A percentile compares a stretch with the other conserved stretches of the same genome.
These are phyloP conservation scores for Primulina huaijiensis DNA, from an alignment of 257 asterid genomes.

Conservation along the genomic window DNA sequence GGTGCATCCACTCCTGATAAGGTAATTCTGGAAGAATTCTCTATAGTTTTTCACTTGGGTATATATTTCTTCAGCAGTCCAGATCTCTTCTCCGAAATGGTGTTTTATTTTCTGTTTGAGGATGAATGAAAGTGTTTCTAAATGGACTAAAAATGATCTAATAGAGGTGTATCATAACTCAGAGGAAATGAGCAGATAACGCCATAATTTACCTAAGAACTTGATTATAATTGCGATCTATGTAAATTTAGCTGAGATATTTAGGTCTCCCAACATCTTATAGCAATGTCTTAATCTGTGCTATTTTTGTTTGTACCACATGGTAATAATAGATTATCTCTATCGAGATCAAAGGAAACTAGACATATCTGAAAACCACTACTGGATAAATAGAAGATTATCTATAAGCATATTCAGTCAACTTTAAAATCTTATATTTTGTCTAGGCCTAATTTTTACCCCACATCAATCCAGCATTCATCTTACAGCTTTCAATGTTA, in stretches of 20 bases:
- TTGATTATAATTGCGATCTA: background rate
- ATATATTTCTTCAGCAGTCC: background rate
- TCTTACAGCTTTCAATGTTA: background rate
- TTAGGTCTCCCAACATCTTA: background rate
- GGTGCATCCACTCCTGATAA: slow-evolving; percentile 99
- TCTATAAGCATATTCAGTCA: background rate
- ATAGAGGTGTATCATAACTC: background rate
- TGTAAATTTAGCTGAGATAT: background rate
- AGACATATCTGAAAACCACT: background rate
- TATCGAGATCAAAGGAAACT: background rate
- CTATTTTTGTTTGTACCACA: background rate
- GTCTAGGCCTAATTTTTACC: background rate
- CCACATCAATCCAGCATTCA: background rate
- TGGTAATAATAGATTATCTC: background rate
- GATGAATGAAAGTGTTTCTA: background rate
- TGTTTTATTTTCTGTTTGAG: background rate
- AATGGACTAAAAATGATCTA: background rate
- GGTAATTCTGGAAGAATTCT: slow-evolving; percentile 38
- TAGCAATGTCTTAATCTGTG: background rate
- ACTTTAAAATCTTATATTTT: no score
- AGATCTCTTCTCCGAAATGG: background rate
- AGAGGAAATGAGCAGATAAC: background rate
- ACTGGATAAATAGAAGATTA: background rate
- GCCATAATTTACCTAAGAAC: background rate
- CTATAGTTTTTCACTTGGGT: background rate